These are phyloP conservation scores for Aspergillus fijiensis DNA, from an alignment of 2,329 filamentous ascomycete species.

Conservation along the genomic window DNA sequence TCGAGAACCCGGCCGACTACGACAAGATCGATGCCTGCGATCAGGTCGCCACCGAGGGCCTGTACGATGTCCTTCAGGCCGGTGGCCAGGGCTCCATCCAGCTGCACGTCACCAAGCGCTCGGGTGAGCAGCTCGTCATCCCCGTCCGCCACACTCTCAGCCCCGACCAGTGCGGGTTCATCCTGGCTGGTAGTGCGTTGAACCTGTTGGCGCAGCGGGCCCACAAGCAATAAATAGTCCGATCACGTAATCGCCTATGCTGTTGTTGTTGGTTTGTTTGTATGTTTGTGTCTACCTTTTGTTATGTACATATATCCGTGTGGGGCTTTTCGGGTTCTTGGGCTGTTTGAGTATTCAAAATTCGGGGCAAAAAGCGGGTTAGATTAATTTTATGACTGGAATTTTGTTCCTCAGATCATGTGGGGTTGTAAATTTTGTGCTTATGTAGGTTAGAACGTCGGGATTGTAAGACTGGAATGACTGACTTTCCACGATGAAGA, in stretches of 20 bases:
- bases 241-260: too few species aligned
- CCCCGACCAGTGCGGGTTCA: conserved; percentile 86
- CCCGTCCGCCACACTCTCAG: conserved; percentile 85
- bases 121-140: conserved; percentile 66
- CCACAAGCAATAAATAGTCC: not conserved
- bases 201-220: conserved; percentile 70
- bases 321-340: not conserved
- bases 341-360: not conserved
- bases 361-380: not conserved
- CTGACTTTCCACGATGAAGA: too few species aligned
- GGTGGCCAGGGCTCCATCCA: conserved; percentile 24
- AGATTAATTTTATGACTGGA: not conserved
- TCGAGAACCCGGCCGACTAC: conserved; percentile 85
- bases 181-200: conserved; percentile 88
- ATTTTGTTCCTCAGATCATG: not conserved
- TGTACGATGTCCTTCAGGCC: conserved; percentile 71
- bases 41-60: conserved; percentile 74
- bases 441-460: too few species aligned
- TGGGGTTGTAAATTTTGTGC: not conserved
- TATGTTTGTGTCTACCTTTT: not conserved
- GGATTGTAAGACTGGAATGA: too few species aligned
- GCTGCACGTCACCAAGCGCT: conserved; percentile 23
- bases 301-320: not conserved
- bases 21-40: conserved; percentile 81
- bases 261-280: not conserved